Conservation (phyloP, 1,284 basidiomycete genomes). For the Naganishia sp. region DNA sequence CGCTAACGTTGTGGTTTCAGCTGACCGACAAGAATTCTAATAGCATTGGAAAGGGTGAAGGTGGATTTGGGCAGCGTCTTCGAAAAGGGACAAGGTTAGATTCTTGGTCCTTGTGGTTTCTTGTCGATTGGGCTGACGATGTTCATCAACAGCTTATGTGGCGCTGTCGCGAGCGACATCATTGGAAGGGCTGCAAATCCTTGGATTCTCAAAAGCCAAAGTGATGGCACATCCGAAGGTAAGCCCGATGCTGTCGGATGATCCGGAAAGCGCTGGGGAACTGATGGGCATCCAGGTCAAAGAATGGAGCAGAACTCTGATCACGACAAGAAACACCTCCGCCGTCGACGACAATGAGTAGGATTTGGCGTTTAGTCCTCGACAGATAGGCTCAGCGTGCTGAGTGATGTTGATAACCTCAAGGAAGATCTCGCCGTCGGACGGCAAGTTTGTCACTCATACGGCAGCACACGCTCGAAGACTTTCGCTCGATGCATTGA, state of each 20-base stretch:
- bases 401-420: no score
- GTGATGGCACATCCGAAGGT: conserved; percentile 66
- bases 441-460: not conserved
- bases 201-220: conserved; percentile 79
- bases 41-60: conserved; percentile 70
- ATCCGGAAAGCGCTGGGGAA: conserved; percentile 43
- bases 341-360: conserved; percentile 7
- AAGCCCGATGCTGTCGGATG: not conserved
- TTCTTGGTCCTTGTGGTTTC: conserved; percentile 57
- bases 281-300: conserved; percentile 56
- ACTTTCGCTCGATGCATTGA: no score
- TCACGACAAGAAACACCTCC: conserved; percentile 12
- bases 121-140: conserved; percentile 80
- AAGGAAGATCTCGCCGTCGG: not conserved
- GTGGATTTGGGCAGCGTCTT: conserved; percentile 57
- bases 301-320: conserved; percentile 66
- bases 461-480: no score
- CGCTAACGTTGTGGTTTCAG: not conserved
- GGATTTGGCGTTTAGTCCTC: not conserved
- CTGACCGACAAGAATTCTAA: not conserved
- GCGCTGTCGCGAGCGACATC: conserved; percentile 71
- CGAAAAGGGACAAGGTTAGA: conserved; percentile 53
- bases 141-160: conserved; percentile 19
- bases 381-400: no score
- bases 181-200: conserved; percentile 84